Evolutionary conservation across 306 rosid genomes (phyloP), one percentile per base, ranked within the genome.

Genomic region (Mimosa bimucronata): DNA sequence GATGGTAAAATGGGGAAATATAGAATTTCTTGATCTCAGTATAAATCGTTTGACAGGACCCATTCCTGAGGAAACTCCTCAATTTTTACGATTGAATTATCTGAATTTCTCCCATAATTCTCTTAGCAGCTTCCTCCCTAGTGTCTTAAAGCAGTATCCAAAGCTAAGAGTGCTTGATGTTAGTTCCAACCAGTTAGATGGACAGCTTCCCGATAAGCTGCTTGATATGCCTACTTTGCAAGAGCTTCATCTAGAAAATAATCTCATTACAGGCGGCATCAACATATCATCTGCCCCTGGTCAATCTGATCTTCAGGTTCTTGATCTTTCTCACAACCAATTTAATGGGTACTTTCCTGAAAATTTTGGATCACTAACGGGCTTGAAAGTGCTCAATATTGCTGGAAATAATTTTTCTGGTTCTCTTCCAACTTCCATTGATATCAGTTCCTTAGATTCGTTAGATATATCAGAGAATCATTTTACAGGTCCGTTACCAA

Each of bases 361-460:
- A 80, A 83, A 87, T 46, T 89, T 96, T 71, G 83, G 89, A 41
- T 90, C 94, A 6, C 82, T 94, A 77, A 79, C 85, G 67, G 83
- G 81, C 75, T 90, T 96, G 79, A 87, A 73, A 86, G 73, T 85
- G 79, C 97, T 96, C 66, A 81, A 84, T 72, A 91, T 96, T 76
- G 98, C 97, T 31, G 91, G 94, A 82, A 96, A 96, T 75, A 96
- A 89, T 75, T 89, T 96, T 58, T 92, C 90, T 44, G 99, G 98
- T 64, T 96, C 98, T 76, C 91, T 96, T 75, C 99, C 99, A 40
- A 91, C 94, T 34, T 85, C 97, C 37, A 81, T 91, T 80, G 91
- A 75, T 73, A 75, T 96, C 87, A 90, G 86, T 77, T 79, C 90
- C 14, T 77, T 96, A 38, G 85, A 53, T 77, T 76, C 89, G 8